Percentiles rank a stretch among this genome's conserved stretches.
These are phyloP conservation scores for Lepiota venenata DNA, from an alignment of 768 basidiomycete genomes.

Conservation along the genomic window DNA sequence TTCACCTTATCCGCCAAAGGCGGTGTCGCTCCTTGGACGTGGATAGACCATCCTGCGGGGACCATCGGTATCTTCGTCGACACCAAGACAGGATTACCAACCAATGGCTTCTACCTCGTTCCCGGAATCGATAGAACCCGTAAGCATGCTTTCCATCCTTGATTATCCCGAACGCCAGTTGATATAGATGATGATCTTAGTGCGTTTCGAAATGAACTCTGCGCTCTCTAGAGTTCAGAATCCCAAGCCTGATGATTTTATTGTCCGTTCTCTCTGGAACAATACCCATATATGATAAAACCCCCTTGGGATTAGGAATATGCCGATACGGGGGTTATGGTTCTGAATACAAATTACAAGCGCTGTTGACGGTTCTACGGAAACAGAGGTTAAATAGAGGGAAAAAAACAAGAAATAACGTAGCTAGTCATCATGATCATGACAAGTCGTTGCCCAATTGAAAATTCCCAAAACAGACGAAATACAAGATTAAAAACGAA, in stretches of 20 bases:
- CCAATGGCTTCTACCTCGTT: slow-evolving; percentile 53
- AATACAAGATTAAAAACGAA: background rate
- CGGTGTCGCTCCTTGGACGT: slow-evolving; percentile 56
- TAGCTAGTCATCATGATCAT: too few relatives aligned
- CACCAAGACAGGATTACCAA: slow-evolving; percentile 32
- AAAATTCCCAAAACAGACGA: too few relatives aligned
- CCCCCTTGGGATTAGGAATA: too few relatives aligned
- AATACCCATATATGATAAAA: slow-evolving; percentile 36
- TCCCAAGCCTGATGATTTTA: slow-evolving; percentile 42
- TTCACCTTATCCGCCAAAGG: slow-evolving; percentile 51
- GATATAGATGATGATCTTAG: slow-evolving; percentile 2
- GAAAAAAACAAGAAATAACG: too few relatives aligned
- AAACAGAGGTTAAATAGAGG: too few relatives aligned
- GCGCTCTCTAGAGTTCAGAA: slow-evolving; percentile 33
- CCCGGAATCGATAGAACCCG: slow-evolving; percentile 52
- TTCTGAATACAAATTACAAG: too few relatives aligned
- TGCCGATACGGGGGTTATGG: too few relatives aligned
- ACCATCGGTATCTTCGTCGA: slow-evolving; percentile 54
- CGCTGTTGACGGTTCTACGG: too few relatives aligned
- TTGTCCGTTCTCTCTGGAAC: slow-evolving; percentile 51
- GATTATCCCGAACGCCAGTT: slow-evolving; percentile 36
- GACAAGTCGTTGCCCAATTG: too few relatives aligned
- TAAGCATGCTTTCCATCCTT: slow-evolving; percentile 22
- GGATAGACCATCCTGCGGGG: slow-evolving; percentile 56
- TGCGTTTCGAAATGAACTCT: slow-evolving; percentile 5